Evolutionary conservation across 1,284 basidiomycete species (phyloP).

Genomic region (Xerocomus minutiporus): DNA sequence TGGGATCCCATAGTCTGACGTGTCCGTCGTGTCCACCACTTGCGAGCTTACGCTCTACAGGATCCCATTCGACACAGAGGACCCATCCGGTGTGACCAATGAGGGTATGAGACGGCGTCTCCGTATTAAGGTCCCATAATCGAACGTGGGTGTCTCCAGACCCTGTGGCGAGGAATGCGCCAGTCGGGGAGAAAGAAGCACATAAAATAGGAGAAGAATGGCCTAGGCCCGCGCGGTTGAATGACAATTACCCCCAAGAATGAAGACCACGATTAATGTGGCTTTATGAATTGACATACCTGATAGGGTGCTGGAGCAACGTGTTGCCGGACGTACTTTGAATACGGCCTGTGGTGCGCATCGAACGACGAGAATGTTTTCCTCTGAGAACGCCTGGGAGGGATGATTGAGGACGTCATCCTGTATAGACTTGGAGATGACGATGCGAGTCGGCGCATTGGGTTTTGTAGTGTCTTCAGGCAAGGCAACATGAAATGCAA

Average conservation of each 20-base stretch:
- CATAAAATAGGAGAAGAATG: constrained; percentile 94
- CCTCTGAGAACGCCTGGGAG: constrained; percentile 69
- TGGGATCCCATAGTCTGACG: constrained; percentile 86
- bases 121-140: constrained; percentile 92
- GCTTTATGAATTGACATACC: constrained; percentile 43
- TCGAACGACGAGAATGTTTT: constrained; percentile 82
- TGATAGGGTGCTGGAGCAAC: constrained; percentile 89
- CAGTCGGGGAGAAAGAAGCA: constrained; percentile 92
- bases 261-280: constrained; percentile 4
- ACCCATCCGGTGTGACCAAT: constrained; percentile 94
- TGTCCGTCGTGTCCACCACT: constrained; percentile 91
- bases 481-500: constrained; percentile 78
- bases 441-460: constrained; percentile 70
- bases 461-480: constrained; percentile 50
- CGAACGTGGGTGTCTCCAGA: constrained; percentile 93
- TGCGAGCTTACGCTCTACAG: constrained; percentile 83
- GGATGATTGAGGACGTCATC: constrained; percentile 73
- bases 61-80: constrained; percentile 96
- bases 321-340: constrained; percentile 86
- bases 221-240: constrained; percentile 42
- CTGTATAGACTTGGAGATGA: constrained; percentile 76
- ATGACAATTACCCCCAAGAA: constrained; percentile 5
- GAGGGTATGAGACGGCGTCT: constrained; percentile 86
- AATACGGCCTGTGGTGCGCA: constrained; percentile 97
- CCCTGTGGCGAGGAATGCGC: constrained; percentile 87